Evolutionary conservation across 2,329 filamentous ascomycete species (phyloP).

Genomic region (Elsinoe necatrix): DNA sequence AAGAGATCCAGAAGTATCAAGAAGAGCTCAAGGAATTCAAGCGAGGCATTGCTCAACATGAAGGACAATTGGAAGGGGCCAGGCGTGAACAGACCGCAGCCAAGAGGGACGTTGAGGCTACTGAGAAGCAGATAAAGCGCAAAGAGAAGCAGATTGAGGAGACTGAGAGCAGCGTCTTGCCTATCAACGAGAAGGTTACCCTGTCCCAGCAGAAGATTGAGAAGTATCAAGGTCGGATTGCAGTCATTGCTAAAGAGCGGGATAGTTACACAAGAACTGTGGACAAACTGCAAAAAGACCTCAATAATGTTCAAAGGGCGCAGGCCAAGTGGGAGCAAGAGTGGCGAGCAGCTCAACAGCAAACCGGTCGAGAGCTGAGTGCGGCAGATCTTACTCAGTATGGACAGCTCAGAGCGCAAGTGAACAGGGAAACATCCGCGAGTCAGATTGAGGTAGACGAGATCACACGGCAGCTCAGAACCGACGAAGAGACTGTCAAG

Average conservation of each 20-base stretch:
- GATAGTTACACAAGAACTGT: constrained; percentile 61
- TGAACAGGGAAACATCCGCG: constrained; percentile 70
- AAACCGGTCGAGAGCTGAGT: constrained; percentile 77
- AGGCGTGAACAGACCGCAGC: constrained; percentile 74
- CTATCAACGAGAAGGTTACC: constrained; percentile 83
- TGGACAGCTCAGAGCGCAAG: constrained; percentile 72
- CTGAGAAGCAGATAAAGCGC: constrained; percentile 75
- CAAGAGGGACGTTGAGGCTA: constrained; percentile 65
- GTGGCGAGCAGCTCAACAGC: constrained; percentile 74
- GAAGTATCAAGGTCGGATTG: constrained; percentile 58
- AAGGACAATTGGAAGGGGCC: constrained; percentile 69
- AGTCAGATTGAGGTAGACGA: constrained; percentile 80
- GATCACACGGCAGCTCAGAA: constrained; percentile 79
- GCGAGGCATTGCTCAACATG: constrained; percentile 77
- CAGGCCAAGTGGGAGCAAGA: constrained; percentile 81
- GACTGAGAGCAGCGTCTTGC: constrained; percentile 74
- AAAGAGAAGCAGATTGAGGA: constrained; percentile 86
- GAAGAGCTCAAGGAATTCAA: constrained; percentile 90
- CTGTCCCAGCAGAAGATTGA: constrained; percentile 65
- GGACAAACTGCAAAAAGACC: constrained; percentile 68
- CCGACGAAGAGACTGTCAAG: constrained; percentile 82
- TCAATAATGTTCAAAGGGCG: constrained; percentile 79
- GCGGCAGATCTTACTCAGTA: constrained; percentile 85
- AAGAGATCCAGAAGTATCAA: constrained; percentile 85
- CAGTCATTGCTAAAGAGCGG: constrained; percentile 65